Percentiles rank a stretch among this genome's conserved stretches.
Conservation (phyloP, 106 monocot species). For the Xerophyta viscosa region DNA sequence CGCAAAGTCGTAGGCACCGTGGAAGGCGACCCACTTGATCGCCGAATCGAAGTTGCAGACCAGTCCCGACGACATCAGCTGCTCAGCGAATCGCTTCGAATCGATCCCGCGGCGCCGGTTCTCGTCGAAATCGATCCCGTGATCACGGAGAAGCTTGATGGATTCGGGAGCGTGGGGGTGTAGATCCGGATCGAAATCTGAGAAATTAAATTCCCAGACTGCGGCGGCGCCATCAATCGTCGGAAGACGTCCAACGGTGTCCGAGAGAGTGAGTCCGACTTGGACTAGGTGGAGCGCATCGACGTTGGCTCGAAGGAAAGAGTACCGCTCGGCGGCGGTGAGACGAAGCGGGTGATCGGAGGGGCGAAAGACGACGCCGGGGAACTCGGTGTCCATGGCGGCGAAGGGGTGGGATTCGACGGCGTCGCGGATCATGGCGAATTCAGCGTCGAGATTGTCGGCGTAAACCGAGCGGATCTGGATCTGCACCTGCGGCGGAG, state of each 20-base stretch:
- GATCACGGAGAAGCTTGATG: slow-evolving; percentile 29
- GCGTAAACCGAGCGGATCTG: too few relatives aligned
- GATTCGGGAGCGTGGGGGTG: slow-evolving; percentile 44
- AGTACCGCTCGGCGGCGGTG: slow-evolving; percentile 28
- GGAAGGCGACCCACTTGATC: slow-evolving; percentile 64
- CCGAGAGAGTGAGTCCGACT: slow-evolving; percentile 64
- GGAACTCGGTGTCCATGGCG: too few relatives aligned
- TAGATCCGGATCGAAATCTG: slow-evolving; percentile 43
- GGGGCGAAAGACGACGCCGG: slow-evolving; percentile 37
- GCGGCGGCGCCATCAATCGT: not conserved
- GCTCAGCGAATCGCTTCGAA: slow-evolving; percentile 22
- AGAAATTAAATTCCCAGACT: slow-evolving; percentile 56
- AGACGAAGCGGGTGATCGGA: slow-evolving; percentile 17
- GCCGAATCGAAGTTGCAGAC: slow-evolving; percentile 23
- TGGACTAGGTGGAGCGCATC: slow-evolving; percentile 60
- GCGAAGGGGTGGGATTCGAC: too few relatives aligned
- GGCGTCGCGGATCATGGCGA: too few relatives aligned
- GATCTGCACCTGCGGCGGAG: too few relatives aligned
- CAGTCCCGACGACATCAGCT: slow-evolving; percentile 45
- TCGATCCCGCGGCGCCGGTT: slow-evolving; percentile 19
- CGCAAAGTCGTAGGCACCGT: slow-evolving; percentile 66
- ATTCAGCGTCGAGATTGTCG: too few relatives aligned
- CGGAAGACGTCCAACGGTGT: slow-evolving; percentile 21
- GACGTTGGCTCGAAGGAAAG: slow-evolving; percentile 51
- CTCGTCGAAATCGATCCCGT: slow-evolving; percentile 48